Evolutionary conservation across 2,329 filamentous ascomycete genomes (phyloP).

Genomic region (Blastomyces gilchristii): DNA sequence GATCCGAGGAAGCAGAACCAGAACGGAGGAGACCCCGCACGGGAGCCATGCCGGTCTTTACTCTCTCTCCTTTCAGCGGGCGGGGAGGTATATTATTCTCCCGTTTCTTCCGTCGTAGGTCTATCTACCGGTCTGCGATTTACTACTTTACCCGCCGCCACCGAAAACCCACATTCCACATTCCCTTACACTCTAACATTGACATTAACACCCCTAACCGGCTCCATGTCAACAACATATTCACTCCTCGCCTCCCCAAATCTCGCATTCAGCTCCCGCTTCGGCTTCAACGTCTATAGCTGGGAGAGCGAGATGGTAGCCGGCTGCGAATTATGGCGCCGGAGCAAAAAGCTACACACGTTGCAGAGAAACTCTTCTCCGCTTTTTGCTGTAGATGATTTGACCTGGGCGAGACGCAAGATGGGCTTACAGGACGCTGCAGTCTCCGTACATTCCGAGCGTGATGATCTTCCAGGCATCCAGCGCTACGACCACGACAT

Average conservation of each 20-base stretch:
- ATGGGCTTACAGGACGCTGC: slow-evolving; percentile 19
- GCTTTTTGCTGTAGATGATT: slow-evolving; percentile 27
- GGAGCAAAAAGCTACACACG: slow-evolving; percentile 23
- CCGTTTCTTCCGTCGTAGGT: slow-evolving; percentile 85
- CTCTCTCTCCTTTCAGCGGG: slow-evolving; percentile 78
- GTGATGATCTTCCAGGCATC: slow-evolving; percentile 10
- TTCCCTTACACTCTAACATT: slow-evolving; percentile 90
- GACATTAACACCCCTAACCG: slow-evolving; percentile 89
- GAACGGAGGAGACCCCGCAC: background rate
- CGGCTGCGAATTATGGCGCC: slow-evolving; percentile 87
- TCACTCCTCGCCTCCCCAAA: slow-evolving; percentile 76
- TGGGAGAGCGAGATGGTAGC: slow-evolving; percentile 92
- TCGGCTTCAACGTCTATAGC: slow-evolving; percentile 97
- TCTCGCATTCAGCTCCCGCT: slow-evolving; percentile 75
- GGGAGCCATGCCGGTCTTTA: slow-evolving; percentile 44
- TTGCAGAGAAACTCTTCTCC: background rate
- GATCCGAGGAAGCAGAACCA: slow-evolving; percentile 36
- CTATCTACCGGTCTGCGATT: slow-evolving; percentile 83
- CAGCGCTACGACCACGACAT: background rate
- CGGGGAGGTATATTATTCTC: slow-evolving; percentile 89
- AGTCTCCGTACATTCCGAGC: slow-evolving; percentile 18
- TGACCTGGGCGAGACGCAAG: slow-evolving; percentile 36
- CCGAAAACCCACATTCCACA: slow-evolving; percentile 45
- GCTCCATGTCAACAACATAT: slow-evolving; percentile 83
- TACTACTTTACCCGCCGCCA: slow-evolving; percentile 61